Conservation (phyloP, 129 eudicot genomes). For the Escallonia herrerae region DNA sequence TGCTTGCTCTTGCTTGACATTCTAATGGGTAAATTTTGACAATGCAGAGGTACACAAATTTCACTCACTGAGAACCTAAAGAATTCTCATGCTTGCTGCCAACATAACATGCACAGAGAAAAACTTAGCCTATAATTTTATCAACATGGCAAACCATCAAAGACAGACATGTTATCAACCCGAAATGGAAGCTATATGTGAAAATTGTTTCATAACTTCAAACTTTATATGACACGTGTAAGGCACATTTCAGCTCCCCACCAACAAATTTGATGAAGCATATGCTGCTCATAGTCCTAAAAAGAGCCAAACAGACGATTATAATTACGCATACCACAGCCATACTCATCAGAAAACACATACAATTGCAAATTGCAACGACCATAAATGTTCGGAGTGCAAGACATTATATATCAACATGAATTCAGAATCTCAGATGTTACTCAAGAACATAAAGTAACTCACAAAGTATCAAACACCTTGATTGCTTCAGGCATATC, state of each 20-base stretch:
- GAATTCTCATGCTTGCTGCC: too few species aligned
- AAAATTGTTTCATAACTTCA: neutral
- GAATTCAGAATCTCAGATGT: neutral
- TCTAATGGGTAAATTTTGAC: too few species aligned
- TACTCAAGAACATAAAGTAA: neutral
- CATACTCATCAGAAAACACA: neutral
- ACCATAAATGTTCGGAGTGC: neutral
- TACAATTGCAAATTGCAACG: neutral
- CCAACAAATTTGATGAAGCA: neutral
- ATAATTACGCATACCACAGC: neutral
- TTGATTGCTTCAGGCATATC: constrained; percentile 87
- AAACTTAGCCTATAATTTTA: too few species aligned
- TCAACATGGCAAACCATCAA: too few species aligned
- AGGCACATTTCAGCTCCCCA: too few species aligned
- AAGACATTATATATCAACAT: neutral
- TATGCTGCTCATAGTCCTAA: neutral
- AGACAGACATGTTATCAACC: too few species aligned
- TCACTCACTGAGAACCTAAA: too few species aligned
- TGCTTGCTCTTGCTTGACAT: too few species aligned
- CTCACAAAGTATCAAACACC: constrained; percentile 37
- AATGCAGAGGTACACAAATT: too few species aligned
- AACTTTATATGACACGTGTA: neutral
- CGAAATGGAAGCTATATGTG: neutral
- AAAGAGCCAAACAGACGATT: neutral
- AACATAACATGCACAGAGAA: too few species aligned